phyloP scores from a whole-genome alignment of 1,284 basidiomycete species.

The Ganoderma sinense region DNA sequence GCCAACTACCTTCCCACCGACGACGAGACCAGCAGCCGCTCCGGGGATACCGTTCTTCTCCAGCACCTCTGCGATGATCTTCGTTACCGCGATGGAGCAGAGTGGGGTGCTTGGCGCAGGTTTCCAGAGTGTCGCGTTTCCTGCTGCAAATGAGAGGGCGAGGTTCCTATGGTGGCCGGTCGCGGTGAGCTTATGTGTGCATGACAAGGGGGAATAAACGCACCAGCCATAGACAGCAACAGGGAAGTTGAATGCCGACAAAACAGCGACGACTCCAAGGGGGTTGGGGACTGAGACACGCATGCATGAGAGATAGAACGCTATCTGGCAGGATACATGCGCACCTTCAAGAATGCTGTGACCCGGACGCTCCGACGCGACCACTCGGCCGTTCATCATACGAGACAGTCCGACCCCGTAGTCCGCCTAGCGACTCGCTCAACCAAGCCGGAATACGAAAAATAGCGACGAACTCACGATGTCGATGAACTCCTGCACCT shows the following conservation, averaged over 20 bases:
- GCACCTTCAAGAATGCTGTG: constrained; percentile 89
- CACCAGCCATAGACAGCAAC: constrained; percentile 64
- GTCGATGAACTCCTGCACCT: constrained; percentile 95
- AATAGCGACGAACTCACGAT: constrained; percentile 61
- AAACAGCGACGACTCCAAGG: constrained; percentile 89
- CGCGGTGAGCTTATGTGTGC: neutral
- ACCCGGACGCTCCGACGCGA: constrained; percentile 88
- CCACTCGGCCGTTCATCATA: constrained; percentile 89
- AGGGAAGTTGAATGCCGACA: constrained; percentile 96
- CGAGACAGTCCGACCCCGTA: constrained; percentile 87
- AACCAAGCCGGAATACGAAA: constrained; percentile 16
- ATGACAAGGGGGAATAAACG: neutral
- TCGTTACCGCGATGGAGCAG: constrained; percentile 88
- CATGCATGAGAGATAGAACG: neutral
- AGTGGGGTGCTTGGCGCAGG: constrained; percentile 91
- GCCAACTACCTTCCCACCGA: constrained; percentile 85
- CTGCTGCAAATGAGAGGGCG: constrained; percentile 87
- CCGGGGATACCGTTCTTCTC: constrained; percentile 86
- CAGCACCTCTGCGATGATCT: constrained; percentile 83
- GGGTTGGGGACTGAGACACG: constrained; percentile 82
- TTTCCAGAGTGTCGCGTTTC: constrained; percentile 96
- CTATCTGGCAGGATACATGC: neutral
- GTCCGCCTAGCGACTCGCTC: constrained; percentile 55
- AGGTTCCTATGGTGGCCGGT: constrained; percentile 86
- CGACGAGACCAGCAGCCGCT: constrained; percentile 84